Evolutionary conservation across 1,284 basidiomycete genomes (phyloP).

Genomic region (Trametes versicolor): DNA sequence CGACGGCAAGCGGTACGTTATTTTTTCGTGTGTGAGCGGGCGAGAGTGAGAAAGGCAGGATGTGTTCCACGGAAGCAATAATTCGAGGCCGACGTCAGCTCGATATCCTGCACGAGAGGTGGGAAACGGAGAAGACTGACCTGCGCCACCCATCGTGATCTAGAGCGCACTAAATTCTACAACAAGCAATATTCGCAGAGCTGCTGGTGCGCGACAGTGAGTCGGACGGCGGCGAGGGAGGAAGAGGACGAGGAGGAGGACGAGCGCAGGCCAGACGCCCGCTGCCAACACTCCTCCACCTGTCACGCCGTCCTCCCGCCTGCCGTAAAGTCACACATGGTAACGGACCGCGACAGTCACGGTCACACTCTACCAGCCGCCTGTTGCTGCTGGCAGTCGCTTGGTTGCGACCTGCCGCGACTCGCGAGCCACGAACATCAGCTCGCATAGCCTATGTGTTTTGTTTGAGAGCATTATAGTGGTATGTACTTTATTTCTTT

Average conservation of each 20-base stretch:
- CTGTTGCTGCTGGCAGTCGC: too few relatives aligned
- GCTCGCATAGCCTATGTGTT: too few relatives aligned
- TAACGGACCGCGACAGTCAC: too few relatives aligned
- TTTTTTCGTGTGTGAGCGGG: background rate
- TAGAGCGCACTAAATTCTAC: conserved; percentile 16
- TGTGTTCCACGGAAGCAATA: conserved; percentile 5
- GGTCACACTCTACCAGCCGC: background rate
- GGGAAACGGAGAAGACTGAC: conserved; percentile 29
- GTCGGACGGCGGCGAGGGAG: background rate
- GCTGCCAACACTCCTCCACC: conserved; percentile 15
- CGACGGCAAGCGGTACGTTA: too few relatives aligned
- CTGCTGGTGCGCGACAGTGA: background rate
- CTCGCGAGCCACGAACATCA: too few relatives aligned
- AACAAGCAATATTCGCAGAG: background rate
- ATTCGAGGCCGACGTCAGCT: conserved; percentile 20
- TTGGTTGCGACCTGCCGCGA: too few relatives aligned
- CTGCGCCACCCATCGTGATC: conserved; percentile 46
- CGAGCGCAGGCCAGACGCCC: background rate
- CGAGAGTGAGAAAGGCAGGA: background rate
- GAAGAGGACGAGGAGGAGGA: conserved; percentile 5
- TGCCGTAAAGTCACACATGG: background rate
- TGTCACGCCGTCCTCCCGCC: conserved; percentile 2
- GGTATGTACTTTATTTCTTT: too few relatives aligned
- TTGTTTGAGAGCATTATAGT: too few relatives aligned
- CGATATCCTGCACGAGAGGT: background rate